phyloP scores from a whole-genome alignment of 768 basidiomycete genomes.

The Ramaria rubella region DNA sequence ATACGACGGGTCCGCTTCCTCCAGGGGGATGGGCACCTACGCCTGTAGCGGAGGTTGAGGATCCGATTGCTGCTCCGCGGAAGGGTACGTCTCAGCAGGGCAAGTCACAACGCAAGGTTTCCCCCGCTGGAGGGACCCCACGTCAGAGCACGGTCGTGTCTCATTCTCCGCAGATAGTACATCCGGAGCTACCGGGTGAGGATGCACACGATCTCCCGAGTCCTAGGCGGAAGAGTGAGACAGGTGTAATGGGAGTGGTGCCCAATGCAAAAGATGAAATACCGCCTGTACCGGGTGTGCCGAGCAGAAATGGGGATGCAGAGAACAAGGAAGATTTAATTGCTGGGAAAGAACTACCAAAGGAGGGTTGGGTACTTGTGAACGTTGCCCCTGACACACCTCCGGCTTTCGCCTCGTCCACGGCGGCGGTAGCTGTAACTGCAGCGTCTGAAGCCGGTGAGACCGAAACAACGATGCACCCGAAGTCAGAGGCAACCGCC shows the following conservation, averaged over 20 bases:
- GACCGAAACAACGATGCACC: too few species aligned
- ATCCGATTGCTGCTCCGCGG: background rate
- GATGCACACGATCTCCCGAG: constrained; percentile 22
- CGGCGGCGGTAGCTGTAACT: background rate
- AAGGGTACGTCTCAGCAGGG: background rate
- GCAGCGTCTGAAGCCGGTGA: background rate
- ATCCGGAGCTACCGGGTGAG: constrained; percentile 20
- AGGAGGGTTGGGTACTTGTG: background rate
- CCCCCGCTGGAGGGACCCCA: background rate
- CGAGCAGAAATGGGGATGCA: background rate
- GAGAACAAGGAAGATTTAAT: too few species aligned
- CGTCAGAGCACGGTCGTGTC: background rate
- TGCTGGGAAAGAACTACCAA: background rate
- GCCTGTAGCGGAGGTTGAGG: background rate
- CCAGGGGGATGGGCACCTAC: constrained; percentile 24
- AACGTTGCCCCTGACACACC: background rate
- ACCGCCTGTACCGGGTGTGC: background rate
- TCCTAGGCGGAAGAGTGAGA: constrained; percentile 55
- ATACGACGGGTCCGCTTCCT: constrained; percentile 1
- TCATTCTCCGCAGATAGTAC: constrained; percentile 43
- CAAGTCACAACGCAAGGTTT: background rate
- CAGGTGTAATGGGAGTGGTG: constrained; percentile 45
- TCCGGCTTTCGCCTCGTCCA: background rate
- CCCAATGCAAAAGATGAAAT: constrained; percentile 23
- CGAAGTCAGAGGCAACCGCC: too few species aligned